Evolutionary conservation across 768 basidiomycete species (phyloP), one percentile per base, ranked within the genome.

Genomic region (Lentinula edodes): DNA sequence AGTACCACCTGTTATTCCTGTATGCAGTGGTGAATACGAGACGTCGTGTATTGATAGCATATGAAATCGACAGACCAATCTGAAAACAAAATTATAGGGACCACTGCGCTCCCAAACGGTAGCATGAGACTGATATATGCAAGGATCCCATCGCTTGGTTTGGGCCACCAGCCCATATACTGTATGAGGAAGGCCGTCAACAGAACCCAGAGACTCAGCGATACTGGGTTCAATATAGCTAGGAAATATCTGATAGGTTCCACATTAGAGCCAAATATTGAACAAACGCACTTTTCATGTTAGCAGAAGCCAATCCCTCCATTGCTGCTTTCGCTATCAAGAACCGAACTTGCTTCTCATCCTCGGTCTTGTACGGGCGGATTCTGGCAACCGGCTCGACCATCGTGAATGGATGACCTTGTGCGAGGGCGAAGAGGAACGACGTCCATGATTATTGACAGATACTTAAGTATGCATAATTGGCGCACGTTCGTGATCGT

Each of bases 1-100:
- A 88, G 56, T 75, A 76, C 15, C 84, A 83, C 10, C 91, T 84
- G 64, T 93, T 89, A 34, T 82, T 70, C 90, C 90, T 93, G 60
- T 7, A 39, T 20, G 34, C 13, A 39, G 32, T 6, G 23, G 53
- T 50, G 57, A 50, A 52, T 56, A 13, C 6, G 36, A 15, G 10
- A 23, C 16, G 46, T 50, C 42, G 20, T 20, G 32, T 16, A 50
- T 50, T 45, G 20, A 18, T n/a, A 34, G 62, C 20, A 3, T 34
- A 63, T 16, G 36, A 45, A 16, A 32, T 18, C 5, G 6, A 68
- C 79, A 55, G 63, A 90, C 91, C 91, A 91, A 69, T 93, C 91
- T 48, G 88, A 75, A 23, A 75, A 73, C 67, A 84, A 84, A 76
- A 93, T 78, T 12, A 91, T 66, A 0, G 87, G 88, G 36, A 89